Evolutionary conservation across 2,329 filamentous ascomycete genomes (phyloP).

Genomic region (Alternaria novae-zelandiae): DNA sequence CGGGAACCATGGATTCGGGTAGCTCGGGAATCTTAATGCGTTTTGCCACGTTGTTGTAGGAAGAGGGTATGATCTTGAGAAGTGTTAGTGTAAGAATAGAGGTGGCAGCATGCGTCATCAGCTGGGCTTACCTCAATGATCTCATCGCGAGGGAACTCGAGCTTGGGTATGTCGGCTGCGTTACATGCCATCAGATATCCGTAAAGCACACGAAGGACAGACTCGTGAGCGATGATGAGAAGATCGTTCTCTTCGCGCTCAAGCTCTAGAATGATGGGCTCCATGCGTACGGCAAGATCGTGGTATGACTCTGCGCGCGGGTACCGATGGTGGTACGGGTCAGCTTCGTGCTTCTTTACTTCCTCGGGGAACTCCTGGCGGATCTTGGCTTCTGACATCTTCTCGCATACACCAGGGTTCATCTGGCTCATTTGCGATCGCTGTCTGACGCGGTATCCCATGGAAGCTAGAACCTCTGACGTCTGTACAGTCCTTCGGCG

Average conservation of each 20-base stretch:
- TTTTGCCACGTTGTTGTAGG: constrained; percentile 95
- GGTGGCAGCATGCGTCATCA: background rate
- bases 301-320: constrained; percentile 98
- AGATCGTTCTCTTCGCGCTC: constrained; percentile 97
- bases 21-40: constrained; percentile 82
- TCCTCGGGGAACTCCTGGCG: constrained; percentile 86
- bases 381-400: constrained; percentile 84
- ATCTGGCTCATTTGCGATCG: constrained; percentile 96
- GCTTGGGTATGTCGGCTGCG: constrained; percentile 88
- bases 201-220: constrained; percentile 94
- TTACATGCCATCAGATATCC: constrained; percentile 99
- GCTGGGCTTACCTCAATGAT: constrained; percentile 77
- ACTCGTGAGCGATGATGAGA: constrained; percentile 98
- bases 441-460: constrained; percentile 86
- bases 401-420: constrained; percentile 95
- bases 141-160: constrained; percentile 93
- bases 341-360: constrained; percentile 87
- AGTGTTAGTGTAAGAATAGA: background rate
- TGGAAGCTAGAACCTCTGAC: constrained; percentile 76
- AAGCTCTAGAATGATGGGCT: constrained; percentile 96
- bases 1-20: constrained; percentile 71
- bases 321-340: constrained; percentile 97
- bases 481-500: constrained; percentile 90
- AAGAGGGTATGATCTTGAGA: constrained; percentile 83
- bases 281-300: constrained; percentile 94